These are phyloP conservation scores for Fusarium sp. DNA, from an alignment of 2,329 filamentous ascomycete genomes.

Conservation along the genomic window DNA sequence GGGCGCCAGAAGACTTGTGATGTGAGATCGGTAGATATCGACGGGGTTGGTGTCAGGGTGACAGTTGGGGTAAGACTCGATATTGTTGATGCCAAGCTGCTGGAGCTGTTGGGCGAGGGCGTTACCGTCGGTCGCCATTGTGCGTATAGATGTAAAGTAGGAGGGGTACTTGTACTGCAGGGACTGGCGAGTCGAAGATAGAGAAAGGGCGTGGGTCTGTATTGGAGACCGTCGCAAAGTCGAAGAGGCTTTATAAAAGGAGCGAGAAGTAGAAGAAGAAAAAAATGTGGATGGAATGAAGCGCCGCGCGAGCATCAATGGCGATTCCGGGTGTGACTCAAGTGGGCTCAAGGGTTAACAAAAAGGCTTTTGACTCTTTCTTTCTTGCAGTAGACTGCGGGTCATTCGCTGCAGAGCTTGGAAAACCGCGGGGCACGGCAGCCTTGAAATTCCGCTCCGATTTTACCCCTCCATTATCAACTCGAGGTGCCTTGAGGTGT, in stretches of 20 bases:
- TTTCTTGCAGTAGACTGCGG: slow-evolving; percentile 27
- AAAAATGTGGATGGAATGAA: slow-evolving; percentile 41
- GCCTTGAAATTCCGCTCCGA: slow-evolving; percentile 35
- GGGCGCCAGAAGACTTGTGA: slow-evolving; percentile 74
- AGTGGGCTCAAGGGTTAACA: slow-evolving; percentile 45
- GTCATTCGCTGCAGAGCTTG: slow-evolving; percentile 37
- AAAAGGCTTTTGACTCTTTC: slow-evolving; percentile 43
- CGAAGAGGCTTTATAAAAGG: slow-evolving; percentile 17
- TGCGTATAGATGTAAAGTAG: slow-evolving; percentile 17
- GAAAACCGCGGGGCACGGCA: slow-evolving; percentile 39
- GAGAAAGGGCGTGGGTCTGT: slow-evolving; percentile 10
- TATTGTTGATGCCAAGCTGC: slow-evolving; percentile 37
- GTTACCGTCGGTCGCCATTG: slow-evolving; percentile 42
- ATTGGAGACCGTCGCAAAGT: slow-evolving; percentile 19
- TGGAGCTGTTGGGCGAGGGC: slow-evolving; percentile 45
- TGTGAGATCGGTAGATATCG: slow-evolving; percentile 83
- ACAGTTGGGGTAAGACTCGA: slow-evolving; percentile 62
- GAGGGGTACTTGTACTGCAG: slow-evolving; percentile 24
- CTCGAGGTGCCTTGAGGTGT: background rate
- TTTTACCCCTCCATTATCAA: slow-evolving; percentile 33
- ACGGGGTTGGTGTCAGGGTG: slow-evolving; percentile 79
- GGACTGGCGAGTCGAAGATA: slow-evolving; percentile 7
- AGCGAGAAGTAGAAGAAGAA: slow-evolving; percentile 37
- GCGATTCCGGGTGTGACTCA: slow-evolving; percentile 46
- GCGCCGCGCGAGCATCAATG: slow-evolving; percentile 47